These are phyloP conservation scores for Mucor circinelloides DNA, from an alignment of 371 early-diverging fungal genomes.

Conservation along the genomic window DNA sequence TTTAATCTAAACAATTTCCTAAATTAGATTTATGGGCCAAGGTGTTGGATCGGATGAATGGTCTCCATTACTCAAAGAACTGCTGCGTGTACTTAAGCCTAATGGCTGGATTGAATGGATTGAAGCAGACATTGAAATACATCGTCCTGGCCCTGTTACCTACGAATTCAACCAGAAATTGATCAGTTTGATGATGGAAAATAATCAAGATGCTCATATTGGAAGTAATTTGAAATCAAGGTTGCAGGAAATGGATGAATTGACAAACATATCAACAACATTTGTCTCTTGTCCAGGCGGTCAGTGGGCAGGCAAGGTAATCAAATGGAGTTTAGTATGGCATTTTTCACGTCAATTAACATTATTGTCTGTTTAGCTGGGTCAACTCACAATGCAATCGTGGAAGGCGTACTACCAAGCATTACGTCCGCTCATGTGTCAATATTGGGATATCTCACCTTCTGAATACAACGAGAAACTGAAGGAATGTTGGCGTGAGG, in stretches of 20 bases:
- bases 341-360: conserved; percentile 13
- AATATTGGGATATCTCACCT: conserved; percentile 22
- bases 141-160: conserved; percentile 47
- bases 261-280: conserved; percentile 28
- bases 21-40: conserved; percentile 38
- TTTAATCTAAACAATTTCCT: not conserved
- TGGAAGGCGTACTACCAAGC: conserved; percentile 51
- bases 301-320: conserved; percentile 57
- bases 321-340: too few species aligned
- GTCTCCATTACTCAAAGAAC: conserved; percentile 30
- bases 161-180: conserved; percentile 32
- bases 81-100: conserved; percentile 47
- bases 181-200: conserved; percentile 26
- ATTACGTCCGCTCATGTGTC: conserved; percentile 38
- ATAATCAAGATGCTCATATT: conserved; percentile 38
- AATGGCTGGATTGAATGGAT: conserved; percentile 51
- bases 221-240: conserved; percentile 31
- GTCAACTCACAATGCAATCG: conserved; percentile 48
- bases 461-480: conserved; percentile 36
- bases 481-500: conserved; percentile 42
- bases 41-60: conserved; percentile 37
- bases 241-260: conserved; percentile 17
- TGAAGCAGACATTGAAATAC: conserved; percentile 41
- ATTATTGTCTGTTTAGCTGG: conserved; percentile 23
- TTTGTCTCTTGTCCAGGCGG: conserved; percentile 58